Percentiles rank a stretch among this genome's conserved stretches.
These are phyloP conservation scores for Trifolium fragiferum DNA, from an alignment of 306 rosid species.

Conservation along the genomic window DNA sequence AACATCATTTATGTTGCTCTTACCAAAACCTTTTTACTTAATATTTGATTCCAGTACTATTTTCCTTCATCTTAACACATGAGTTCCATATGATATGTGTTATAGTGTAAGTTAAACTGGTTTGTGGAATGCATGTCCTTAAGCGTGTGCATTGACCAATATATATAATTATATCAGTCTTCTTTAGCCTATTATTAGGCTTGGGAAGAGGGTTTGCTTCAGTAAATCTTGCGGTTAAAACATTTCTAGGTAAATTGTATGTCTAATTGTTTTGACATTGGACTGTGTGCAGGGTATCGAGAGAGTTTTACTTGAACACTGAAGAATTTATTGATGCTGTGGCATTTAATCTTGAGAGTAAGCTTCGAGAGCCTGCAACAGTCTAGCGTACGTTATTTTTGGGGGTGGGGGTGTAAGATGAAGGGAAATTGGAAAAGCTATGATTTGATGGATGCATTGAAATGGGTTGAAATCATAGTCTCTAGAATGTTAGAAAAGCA, in stretches of 20 bases:
- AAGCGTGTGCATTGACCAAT: background rate
- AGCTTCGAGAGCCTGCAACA: constrained; percentile 57
- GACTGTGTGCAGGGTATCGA: constrained; percentile 67
- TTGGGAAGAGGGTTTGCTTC: background rate
- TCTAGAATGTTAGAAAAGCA: background rate
- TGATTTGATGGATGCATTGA: constrained; percentile 23
- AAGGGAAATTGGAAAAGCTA: background rate
- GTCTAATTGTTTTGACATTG: constrained; percentile 32
- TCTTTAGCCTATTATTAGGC: background rate
- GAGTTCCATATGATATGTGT: constrained; percentile 5
- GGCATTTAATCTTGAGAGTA: constrained; percentile 64
- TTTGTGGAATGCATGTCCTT: background rate
- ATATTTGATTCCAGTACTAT: background rate
- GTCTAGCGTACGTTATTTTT: constrained; percentile 31
- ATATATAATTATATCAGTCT: background rate
- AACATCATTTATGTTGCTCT: background rate
- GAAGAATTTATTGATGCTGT: constrained; percentile 88
- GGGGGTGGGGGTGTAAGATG: background rate
- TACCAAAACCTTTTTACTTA: background rate
- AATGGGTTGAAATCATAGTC: constrained; percentile 5
- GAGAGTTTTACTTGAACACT: constrained; percentile 80
- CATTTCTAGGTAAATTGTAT: background rate
- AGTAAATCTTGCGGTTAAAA: background rate
- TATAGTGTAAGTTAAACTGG: background rate
- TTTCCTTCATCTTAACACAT: background rate